A percentile compares a stretch with the other conserved stretches of the same genome.
phyloP scores from a whole-genome alignment of 192 early-diverging fungal species.

The Dispira simplex region DNA sequence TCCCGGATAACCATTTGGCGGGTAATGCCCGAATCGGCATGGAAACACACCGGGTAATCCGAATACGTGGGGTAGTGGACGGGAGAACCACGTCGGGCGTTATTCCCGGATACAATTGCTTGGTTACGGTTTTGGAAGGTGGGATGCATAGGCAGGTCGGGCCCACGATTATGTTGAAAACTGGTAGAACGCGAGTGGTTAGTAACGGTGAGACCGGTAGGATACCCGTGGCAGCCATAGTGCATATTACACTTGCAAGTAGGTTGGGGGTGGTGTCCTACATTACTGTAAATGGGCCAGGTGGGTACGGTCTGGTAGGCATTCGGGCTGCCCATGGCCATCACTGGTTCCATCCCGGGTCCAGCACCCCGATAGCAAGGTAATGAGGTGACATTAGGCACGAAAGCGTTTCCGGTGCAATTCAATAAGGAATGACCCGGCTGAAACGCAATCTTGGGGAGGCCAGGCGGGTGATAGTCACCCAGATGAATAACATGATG shows the following conservation, averaged over 20 bases:
- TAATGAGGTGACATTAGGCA: too few species aligned
- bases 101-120: not conserved
- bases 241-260: too few species aligned
- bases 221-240: not conserved
- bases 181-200: not conserved
- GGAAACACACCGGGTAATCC: not conserved
- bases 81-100: not conserved
- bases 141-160: conserved; percentile 4
- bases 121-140: conserved; percentile 9
- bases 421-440: too few species aligned
- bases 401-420: too few species aligned
- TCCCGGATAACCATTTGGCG: conserved; percentile 10
- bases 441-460: too few species aligned
- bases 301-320: not conserved
- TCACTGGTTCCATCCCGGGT: too few species aligned
- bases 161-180: not conserved
- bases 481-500: too few species aligned
- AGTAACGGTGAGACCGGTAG: not conserved
- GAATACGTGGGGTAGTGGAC: too few species aligned
- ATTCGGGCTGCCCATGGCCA: not conserved
- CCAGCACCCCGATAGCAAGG: too few species aligned
- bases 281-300: not conserved
- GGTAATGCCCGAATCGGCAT: not conserved
- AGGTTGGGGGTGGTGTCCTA: not conserved
- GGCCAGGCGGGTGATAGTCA: too few species aligned